Evolutionary conservation across 116 monocot species (phyloP).

Genomic region (Papilionanthe hybrid): DNA sequence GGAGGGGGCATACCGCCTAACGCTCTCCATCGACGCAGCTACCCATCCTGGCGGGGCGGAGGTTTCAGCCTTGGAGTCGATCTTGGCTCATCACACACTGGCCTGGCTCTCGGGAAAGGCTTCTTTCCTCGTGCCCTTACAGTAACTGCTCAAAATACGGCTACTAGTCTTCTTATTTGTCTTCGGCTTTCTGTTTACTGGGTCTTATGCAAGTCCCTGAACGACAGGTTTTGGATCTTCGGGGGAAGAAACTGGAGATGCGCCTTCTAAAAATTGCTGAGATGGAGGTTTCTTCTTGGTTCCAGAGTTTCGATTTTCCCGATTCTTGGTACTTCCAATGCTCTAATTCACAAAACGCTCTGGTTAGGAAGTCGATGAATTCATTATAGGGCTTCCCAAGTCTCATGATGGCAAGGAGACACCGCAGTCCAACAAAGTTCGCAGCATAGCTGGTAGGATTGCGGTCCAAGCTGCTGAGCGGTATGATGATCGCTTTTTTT

Average conservation of each 20-base stretch:
- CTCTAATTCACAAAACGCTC: background rate
- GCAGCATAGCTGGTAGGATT: conserved; percentile 75
- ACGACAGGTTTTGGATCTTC: conserved; percentile 54
- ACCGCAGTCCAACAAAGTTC: conserved; percentile 78
- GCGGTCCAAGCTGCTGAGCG: conserved; percentile 80
- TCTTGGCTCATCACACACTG: conserved; percentile 62
- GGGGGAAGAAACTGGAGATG: conserved; percentile 74
- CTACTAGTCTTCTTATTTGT: background rate
- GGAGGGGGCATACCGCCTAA: conserved; percentile 39
- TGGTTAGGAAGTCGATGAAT: conserved; percentile 76
- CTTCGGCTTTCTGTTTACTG: background rate
- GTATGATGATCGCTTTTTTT: conserved; percentile 14
- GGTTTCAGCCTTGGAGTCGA: conserved; percentile 91
- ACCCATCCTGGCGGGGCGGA: conserved; percentile 31
- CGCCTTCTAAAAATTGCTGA: conserved; percentile 63
- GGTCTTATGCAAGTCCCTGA: background rate
- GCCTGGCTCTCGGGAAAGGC: conserved; percentile 80
- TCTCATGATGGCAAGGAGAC: conserved; percentile 75
- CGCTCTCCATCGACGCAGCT: conserved; percentile 44
- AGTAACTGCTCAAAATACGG: conserved; percentile 15
- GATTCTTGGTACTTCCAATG: conserved; percentile 5
- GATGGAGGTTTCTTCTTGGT: conserved; percentile 31
- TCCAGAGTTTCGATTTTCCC: background rate
- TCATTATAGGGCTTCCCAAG: conserved; percentile 72
- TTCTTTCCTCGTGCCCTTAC: conserved; percentile 56